Evolutionary conservation across 148 eudicot genomes (phyloP), one percentile per base, ranked within the genome.

Genomic region (Cornus controversa): DNA sequence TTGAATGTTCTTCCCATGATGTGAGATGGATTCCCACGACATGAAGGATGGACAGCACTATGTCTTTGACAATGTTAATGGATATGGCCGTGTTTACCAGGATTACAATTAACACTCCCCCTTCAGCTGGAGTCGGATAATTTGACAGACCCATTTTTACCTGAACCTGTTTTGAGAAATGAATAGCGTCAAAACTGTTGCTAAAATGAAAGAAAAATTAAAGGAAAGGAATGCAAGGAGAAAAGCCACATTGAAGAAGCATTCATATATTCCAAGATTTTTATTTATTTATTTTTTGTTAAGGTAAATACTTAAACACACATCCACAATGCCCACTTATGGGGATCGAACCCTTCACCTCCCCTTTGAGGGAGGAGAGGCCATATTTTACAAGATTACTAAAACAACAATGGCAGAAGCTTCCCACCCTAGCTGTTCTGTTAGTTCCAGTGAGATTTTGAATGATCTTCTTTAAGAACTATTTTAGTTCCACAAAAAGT

Each of bases 91-190:
- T 82, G 86, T 83, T 82, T 3, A 86, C 86, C 28, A 89, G 76
- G 69, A 87, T 85, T 22, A 85, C 72, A 15, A 89, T 84, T 8
- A 89, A 81, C 23, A 89, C 78, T 40, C 92, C 92, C 6, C 84
- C 90, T 16, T 86, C 90, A 14, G 90, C 71, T 24, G 89, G 85
- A 64, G 81, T 84, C 31, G 90, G 84, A 70, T 82, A 85, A 14
- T 84, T 77, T 10, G 92, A 83, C 34, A 89, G 85, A 53, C 89
- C 92, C 92, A 89, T 89, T n/a, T 60, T 79, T 34, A 50, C 78
- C 62, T 13, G 8, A 25, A 67, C 78, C 78, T 76, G n/a, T 66
- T 28, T 11, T 29, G 53, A 67, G 23, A 76, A 47, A 28, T 13
- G 28, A 76, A 76, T 47, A 31, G 68, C 27, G 66, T 45, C 23